A percentile compares a stretch with the other conserved stretches of the same genome.
Conservation (phyloP, 495 filamentous ascomycete genomes). For the Neurospora sublineolata region DNA sequence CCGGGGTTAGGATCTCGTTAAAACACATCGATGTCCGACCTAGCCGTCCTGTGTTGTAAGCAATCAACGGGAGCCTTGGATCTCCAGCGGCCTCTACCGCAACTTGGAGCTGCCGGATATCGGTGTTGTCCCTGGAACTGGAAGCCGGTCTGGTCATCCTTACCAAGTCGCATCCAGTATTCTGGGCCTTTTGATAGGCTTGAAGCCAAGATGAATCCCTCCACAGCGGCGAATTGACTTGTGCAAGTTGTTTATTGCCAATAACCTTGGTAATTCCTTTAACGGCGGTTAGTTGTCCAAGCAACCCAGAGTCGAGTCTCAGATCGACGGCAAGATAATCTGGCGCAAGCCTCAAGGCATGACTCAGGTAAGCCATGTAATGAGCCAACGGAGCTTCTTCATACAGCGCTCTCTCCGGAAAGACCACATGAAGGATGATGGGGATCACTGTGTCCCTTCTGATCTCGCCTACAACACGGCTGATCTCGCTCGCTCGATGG, state of each 20-base stretch:
- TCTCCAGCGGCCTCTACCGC: conserved; percentile 29
- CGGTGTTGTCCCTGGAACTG: conserved; percentile 45
- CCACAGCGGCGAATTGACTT: conserved; percentile 41
- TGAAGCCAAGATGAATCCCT: conserved; percentile 39
- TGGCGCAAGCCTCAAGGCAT: conserved; percentile 52
- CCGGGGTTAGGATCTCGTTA: conserved; percentile 55
- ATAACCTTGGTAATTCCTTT: conserved; percentile 58
- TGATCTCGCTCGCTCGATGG: conserved; percentile 37
- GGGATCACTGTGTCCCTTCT: conserved; percentile 51
- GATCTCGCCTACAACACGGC: conserved; percentile 39
- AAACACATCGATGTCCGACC: conserved; percentile 56
- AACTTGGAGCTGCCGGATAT: conserved; percentile 40
- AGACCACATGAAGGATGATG: conserved; percentile 52
- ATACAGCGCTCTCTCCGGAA: conserved; percentile 20
- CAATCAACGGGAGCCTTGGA: conserved; percentile 44
- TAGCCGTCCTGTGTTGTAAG: conserved; percentile 53
- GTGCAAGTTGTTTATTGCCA: conserved; percentile 38
- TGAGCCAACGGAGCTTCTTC: conserved; percentile 23
- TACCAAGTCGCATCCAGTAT: conserved; percentile 50
- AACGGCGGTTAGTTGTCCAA: conserved; percentile 35
- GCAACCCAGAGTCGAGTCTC: conserved; percentile 33
- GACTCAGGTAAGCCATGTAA: conserved; percentile 47
- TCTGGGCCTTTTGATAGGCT: conserved; percentile 44
- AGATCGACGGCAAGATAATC: conserved; percentile 58
- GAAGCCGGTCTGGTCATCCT: conserved; percentile 46